Percentiles rank a stretch among this genome's conserved stretches.
These are phyloP conservation scores for Lolium rigidum DNA, from an alignment of 176 grass and related monocot species.

Conservation along the genomic window DNA sequence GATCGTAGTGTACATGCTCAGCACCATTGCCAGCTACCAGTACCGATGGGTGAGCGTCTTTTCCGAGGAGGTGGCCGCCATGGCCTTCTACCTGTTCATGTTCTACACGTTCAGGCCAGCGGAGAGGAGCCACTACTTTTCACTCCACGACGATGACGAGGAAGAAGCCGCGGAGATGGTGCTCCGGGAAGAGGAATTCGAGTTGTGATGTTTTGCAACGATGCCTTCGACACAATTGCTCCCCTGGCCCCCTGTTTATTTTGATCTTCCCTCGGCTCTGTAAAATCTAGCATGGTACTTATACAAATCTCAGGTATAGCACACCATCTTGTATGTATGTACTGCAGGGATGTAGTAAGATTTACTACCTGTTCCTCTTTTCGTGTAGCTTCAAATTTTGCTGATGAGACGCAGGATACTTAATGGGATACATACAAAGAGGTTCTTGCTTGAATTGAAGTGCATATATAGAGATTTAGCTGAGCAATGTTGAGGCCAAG, in stretches of 20 bases:
- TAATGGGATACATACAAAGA: constrained; percentile 19
- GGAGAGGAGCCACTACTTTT: constrained; percentile 73
- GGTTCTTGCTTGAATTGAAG: constrained; percentile 33
- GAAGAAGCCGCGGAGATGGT: constrained; percentile 80
- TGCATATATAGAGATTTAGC: background rate
- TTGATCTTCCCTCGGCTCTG: constrained; percentile 36
- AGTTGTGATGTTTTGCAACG: constrained; percentile 22
- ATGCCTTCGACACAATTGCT: background rate
- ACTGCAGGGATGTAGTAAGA: constrained; percentile 29
- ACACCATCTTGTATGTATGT: constrained; percentile 39
- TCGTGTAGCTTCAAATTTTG: constrained; percentile 49
- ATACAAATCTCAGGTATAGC: constrained; percentile 41
- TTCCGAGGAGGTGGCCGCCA: constrained; percentile 66
- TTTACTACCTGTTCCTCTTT: constrained; percentile 27
- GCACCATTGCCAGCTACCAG: constrained; percentile 72
- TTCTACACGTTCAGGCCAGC: constrained; percentile 92
- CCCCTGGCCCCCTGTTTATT: constrained; percentile 11
- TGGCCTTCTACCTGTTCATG: constrained; percentile 89
- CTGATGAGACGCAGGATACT: constrained; percentile 39
- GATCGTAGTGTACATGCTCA: constrained; percentile 75
- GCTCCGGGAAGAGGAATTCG: constrained; percentile 88
- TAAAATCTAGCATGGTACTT: constrained; percentile 24
- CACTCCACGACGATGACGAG: constrained; percentile 71
- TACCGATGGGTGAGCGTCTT: constrained; percentile 73
- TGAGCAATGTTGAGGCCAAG: background rate